Base-by-base conservation (phyloP, 1,139 yeast species). In the Schizosaccharomyces versatilis region DNA sequence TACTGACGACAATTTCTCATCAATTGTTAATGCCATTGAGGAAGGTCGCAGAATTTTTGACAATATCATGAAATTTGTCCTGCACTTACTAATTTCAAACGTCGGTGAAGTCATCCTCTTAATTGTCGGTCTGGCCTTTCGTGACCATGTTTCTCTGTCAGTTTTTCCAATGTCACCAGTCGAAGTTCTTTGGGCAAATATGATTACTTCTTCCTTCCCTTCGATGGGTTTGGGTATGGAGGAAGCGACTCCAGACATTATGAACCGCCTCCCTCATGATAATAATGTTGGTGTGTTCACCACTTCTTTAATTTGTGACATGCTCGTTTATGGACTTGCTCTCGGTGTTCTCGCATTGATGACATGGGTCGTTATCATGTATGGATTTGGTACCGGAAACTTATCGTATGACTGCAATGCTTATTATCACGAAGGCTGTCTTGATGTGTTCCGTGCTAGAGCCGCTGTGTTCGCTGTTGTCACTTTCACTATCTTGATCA, bases 211-310 rank as follows among this genome's bases (percentile, higher is more conserved):
- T 3, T 79, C 86, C 61, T 80, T 81, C 72, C 93, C 90, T 54
- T 90, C 90, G 36, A 81, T 82, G 85, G 90, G 90, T n/a, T 74
- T 82, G 55, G 86, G 86, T 60, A 76, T 80, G 60, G 86, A 81
- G 66, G 71, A 68, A 56, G 88, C 86, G 1, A 70, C 74, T 56
- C 78, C 78, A 48, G 86, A 80, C 64, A 71, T 81, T 53, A 77
- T 82, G 76, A 74, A 76, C 42, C 70, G 72, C 58, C 81, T 83
- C 38, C 90, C 90, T 52, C 73, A 72, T 58, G 74, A 74, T 56
- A 67, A 76, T 14, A 78, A 73, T 59, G 73, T 73, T 54, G 73
- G 76, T 41, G 79, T 81, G 54, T 82, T 82, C 65, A 79, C 86
- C 1, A 71, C 75, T 75, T 86, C 81, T 63, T 76, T 82, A 60